Evolutionary conservation across 208 protist species (phyloP), one percentile per base, ranked within the genome.

Genomic region (Acanthamoeba castellanii): DNA sequence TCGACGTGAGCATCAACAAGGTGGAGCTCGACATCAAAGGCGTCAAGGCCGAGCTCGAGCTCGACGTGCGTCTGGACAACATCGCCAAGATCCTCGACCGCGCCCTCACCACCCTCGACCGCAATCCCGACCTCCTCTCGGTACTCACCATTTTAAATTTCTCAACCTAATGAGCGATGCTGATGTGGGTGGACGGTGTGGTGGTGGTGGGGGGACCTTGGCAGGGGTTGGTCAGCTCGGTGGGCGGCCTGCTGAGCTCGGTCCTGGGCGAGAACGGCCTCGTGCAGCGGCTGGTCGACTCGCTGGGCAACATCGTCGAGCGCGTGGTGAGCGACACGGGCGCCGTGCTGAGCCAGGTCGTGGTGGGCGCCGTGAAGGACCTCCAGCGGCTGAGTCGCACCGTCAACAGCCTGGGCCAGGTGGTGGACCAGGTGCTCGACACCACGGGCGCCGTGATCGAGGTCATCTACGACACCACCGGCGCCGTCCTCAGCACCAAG

Each of bases 21-120:
- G 78, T 87, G 11, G 61, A 27, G 47, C 78, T 87, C 47, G 78
- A 61, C 25, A 61, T 87, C 27, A 52, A 87, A 47, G 78, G 78
- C 78, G 47, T 87, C n/a, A 61, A 87, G 50, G 78, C 50, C 11
- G 78, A 87, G 78, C 78, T 87, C 13, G 47, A 87, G 78, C 78
- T 87, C n/a, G 47, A 61, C 50, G 78, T 61, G 50, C 78, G 78
- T 11, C 78, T 87, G 3, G 50, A 25, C 25, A 87, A 87, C 78
- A 27, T 87, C 5, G 78, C 22, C 37, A 27, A 37, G 9, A 87
- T 87, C 25, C 78, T 87, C 47, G 50, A 87, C 30, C 11, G 78
- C 3, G 78, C 50, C 22, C 32, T 87, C 47, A 61, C 37, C 50
- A 87, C 47, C 27, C 18, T 87, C 45, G 78, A 87, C 32, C 78